Evolutionary conservation across 805 yeast genomes (phyloP).

Genomic region (Yamadazyma philogaea): DNA sequence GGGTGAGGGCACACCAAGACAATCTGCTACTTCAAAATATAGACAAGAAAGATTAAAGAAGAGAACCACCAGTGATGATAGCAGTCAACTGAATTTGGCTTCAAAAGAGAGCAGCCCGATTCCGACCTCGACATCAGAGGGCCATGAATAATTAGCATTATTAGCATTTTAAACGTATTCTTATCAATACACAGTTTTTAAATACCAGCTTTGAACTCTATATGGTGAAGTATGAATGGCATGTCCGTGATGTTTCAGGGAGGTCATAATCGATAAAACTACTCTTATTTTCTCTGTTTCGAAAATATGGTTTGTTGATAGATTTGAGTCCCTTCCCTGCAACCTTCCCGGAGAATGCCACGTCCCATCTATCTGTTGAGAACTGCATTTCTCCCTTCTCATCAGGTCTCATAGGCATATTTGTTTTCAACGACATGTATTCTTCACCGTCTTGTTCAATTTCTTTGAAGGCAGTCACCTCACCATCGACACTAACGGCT

Average conservation of each 20-base stretch:
- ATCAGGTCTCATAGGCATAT: not conserved
- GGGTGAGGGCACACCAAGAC: conserved; percentile 18
- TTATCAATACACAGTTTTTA: not conserved
- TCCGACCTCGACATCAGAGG: not conserved
- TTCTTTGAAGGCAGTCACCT: conserved; percentile 22
- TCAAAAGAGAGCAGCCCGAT: conserved; percentile 1
- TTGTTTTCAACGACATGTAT: conserved; percentile 11
- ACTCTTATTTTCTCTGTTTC: conserved; percentile 21
- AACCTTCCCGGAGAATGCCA: conserved; percentile 35
- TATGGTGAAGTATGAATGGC: conserved; percentile 10
- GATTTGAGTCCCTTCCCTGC: conserved; percentile 40
- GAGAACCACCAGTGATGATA: conserved; percentile 4
- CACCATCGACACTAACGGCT: conserved; percentile 39
- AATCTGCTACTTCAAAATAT: conserved; percentile 40
- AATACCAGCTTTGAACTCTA: not conserved
- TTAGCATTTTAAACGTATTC: conserved; percentile 2
- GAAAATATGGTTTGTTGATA: conserved; percentile 35
- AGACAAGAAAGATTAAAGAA: conserved; percentile 28
- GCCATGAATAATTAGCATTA: conserved; percentile 2
- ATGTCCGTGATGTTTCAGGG: conserved; percentile 10
- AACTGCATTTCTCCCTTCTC: conserved; percentile 13
- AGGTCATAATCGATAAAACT: conserved; percentile 35
- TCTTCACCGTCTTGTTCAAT: conserved; percentile 15
- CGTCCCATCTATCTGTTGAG: conserved; percentile 14
- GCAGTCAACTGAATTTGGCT: not conserved